Evolutionary conservation across 164 flowering plant genomes (phyloP).

Genomic region (Chimonanthus praecox): DNA sequence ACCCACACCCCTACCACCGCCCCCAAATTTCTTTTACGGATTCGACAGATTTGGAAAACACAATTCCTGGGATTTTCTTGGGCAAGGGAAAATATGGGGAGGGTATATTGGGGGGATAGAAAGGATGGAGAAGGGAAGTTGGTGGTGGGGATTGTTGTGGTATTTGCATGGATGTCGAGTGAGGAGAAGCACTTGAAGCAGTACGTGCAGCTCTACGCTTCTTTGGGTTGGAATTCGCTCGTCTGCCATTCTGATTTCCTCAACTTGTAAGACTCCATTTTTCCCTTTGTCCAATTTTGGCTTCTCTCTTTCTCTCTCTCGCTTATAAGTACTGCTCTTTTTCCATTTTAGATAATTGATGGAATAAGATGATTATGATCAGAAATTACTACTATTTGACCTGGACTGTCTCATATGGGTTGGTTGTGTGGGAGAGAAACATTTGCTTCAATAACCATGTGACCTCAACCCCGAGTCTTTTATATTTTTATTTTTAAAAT

Average conservation of each 20-base stretch:
- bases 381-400: background rate
- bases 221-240: conserved; percentile 81
- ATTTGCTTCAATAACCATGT: no score
- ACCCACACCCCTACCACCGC: background rate
- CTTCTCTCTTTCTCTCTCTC: background rate
- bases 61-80: conserved; percentile 29
- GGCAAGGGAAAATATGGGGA: conserved; percentile 59
- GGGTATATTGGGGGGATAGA: conserved; percentile 57
- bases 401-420: no score
- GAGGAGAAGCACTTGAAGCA: conserved; percentile 61
- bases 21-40: no score
- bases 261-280: conserved; percentile 40
- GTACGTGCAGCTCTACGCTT: conserved; percentile 64
- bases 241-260: conserved; percentile 81
- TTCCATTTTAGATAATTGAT: no score
- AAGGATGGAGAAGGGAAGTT: conserved; percentile 39
- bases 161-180: conserved; percentile 90
- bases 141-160: conserved; percentile 67
- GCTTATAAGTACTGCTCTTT: background rate
- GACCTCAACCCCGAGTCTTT: no score
- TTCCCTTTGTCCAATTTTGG: background rate
- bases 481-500: no score
- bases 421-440: background rate
- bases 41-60: no score
- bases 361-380: background rate